These are phyloP conservation scores for Massariosphaeria phaeospora DNA, from an alignment of 495 filamentous ascomycete species.

Conservation along the genomic window DNA sequence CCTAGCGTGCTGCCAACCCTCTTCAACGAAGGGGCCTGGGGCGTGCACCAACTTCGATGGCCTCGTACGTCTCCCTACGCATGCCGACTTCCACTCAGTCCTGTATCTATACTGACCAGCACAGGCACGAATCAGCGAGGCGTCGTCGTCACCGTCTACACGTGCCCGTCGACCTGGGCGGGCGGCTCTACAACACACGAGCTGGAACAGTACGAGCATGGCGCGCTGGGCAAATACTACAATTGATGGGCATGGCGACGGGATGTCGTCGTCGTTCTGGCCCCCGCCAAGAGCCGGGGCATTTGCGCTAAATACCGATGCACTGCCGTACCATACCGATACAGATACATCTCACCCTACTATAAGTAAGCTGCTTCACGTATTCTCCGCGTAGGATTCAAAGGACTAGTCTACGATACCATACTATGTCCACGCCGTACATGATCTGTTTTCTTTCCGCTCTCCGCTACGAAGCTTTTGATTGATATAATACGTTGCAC, in stretches of 20 bases:
- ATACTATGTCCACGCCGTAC: too few species aligned
- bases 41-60: neutral
- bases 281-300: slow-evolving; percentile 4
- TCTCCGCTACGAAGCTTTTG: too few species aligned
- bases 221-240: slow-evolving; percentile 20
- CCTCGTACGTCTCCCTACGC: slow-evolving; percentile 9
- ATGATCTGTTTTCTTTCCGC: too few species aligned
- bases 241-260: neutral
- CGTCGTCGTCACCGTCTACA: slow-evolving; percentile 24
- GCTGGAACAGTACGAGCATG: slow-evolving; percentile 17
- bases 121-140: slow-evolving; percentile 19
- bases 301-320: too few species aligned
- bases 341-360: too few species aligned
- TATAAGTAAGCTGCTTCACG: too few species aligned
- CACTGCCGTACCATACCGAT: too few species aligned
- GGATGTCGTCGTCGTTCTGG: neutral
- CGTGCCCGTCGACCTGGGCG: neutral
- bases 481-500: too few species aligned
- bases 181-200: slow-evolving; percentile 7
- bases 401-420: too few species aligned
- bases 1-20: neutral
- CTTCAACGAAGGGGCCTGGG: slow-evolving; percentile 19
- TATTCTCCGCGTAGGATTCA: too few species aligned
- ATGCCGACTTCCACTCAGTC: neutral
- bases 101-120: neutral